Conservation (phyloP, 306 rosid species). For the Aeschynomene evenia region DNA sequence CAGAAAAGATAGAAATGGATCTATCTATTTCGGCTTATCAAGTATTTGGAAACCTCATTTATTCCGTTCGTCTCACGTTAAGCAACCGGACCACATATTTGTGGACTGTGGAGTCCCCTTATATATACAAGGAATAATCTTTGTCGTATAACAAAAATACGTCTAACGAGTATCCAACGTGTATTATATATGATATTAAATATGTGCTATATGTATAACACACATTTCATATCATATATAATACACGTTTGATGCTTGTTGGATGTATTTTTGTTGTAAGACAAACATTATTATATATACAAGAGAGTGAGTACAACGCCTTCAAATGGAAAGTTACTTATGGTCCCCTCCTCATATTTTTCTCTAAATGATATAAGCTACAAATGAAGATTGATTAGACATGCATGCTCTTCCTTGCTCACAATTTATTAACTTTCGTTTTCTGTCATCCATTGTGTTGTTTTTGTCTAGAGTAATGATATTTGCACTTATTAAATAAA, state of each 20-base stretch:
- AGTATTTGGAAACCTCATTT: constrained; percentile 27
- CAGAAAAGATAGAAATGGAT: constrained; percentile 20
- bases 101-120: not conserved
- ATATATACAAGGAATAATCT: no score
- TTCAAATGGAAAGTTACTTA: constrained; percentile 29
- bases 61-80: constrained; percentile 27
- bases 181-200: no score
- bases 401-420: constrained; percentile 24
- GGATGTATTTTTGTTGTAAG: no score
- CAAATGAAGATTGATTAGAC: constrained; percentile 5
- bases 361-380: constrained; percentile 27
- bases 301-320: constrained; percentile 33
- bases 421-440: constrained; percentile 24
- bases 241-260: no score
- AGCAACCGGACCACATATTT: constrained; percentile 39
- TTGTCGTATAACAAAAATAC: no score
- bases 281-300: no score
- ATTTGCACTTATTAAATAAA: no score
- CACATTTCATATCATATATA: no score
- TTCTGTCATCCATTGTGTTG: not conserved
- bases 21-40: constrained; percentile 21
- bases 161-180: no score
- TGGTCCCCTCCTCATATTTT: constrained; percentile 40
- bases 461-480: no score
- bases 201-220: no score